Percentiles rank a stretch among this genome's conserved stretches.
phyloP scores from a whole-genome alignment of 139 green algal genomes.

The Ulvella scutata region DNA sequence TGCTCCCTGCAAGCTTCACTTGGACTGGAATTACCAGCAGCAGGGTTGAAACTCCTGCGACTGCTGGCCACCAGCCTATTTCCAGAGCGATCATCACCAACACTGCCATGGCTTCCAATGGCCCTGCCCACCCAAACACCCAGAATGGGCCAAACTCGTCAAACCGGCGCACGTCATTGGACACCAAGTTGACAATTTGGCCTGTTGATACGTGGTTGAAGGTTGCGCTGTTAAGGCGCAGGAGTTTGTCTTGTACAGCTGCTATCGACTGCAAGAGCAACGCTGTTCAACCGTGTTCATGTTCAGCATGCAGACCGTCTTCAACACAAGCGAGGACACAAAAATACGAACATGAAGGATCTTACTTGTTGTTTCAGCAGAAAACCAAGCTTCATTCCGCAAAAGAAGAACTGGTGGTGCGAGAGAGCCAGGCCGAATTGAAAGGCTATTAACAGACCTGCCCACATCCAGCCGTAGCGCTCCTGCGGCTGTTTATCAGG shows the following conservation, averaged over 20 bases:
- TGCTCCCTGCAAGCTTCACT: conserved; percentile 8
- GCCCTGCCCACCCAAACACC: conserved; percentile 36
- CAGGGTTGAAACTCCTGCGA: conserved; percentile 39
- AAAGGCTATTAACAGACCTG: conserved; percentile 24
- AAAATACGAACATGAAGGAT: conserved; percentile 18
- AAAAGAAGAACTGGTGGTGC: conserved; percentile 70
- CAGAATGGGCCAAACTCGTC: conserved; percentile 54
- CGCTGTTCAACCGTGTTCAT: background rate
- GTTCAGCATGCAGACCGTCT: background rate
- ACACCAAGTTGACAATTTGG: conserved; percentile 32
- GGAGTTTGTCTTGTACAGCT: conserved; percentile 29
- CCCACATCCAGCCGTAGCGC: conserved; percentile 57
- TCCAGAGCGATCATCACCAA: conserved; percentile 45
- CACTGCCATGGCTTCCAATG: conserved; percentile 51
- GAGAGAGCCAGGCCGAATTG: conserved; percentile 34
- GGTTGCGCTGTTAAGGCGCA: conserved; percentile 53
- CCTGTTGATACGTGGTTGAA: conserved; percentile 28
- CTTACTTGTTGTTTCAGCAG: conserved; percentile 34
- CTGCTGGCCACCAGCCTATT: conserved; percentile 42
- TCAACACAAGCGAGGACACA: background rate
- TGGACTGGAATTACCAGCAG: conserved; percentile 53
- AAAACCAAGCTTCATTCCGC: conserved; percentile 49
- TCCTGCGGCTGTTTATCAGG: conserved; percentile 6
- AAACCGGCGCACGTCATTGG: conserved; percentile 56
- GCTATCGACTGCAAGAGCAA: conserved; percentile 12